These are phyloP conservation scores for Basipetospora chlamydospora DNA, from an alignment of 2,329 filamentous ascomycete species.

Conservation along the genomic window DNA sequence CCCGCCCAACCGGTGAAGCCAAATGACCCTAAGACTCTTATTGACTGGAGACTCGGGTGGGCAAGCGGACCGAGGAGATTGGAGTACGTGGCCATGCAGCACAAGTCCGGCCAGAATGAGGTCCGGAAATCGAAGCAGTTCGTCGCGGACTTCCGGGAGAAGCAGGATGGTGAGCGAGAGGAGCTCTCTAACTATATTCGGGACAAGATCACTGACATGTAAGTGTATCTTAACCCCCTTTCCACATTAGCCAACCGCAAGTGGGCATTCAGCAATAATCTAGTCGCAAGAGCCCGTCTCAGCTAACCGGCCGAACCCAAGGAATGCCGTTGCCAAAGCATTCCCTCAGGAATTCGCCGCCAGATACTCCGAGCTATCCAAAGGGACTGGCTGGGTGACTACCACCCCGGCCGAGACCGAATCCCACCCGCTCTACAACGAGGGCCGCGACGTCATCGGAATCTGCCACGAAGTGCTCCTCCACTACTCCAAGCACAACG, in stretches of 20 bases:
- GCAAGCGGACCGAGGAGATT: neutral
- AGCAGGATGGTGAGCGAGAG: neutral
- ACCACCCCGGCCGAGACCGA: neutral
- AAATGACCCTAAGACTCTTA: no score
- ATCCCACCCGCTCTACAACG: conserved; percentile 1
- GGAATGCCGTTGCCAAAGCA: neutral
- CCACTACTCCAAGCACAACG: conserved; percentile 6
- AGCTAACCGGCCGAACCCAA: no score
- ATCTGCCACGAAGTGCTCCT: conserved; percentile 3
- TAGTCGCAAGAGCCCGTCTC: no score
- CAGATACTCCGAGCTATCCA: neutral
- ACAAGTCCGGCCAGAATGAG: conserved; percentile 1
- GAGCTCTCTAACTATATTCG: neutral
- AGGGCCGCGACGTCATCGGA: neutral
- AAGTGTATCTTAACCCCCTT: neutral
- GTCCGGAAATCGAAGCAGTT: neutral
- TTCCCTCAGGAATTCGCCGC: neutral
- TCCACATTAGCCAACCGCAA: no score
- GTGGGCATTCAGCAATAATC: no score
- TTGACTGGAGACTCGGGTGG: neutral
- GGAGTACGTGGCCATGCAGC: neutral
- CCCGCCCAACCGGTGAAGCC: no score
- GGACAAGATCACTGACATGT: neutral
- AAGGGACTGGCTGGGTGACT: neutral
- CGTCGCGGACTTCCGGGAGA: conserved; percentile 1